These are phyloP conservation scores for Pelargonium australe DNA, from an alignment of 441 rosid genomes.

Conservation along the genomic window DNA sequence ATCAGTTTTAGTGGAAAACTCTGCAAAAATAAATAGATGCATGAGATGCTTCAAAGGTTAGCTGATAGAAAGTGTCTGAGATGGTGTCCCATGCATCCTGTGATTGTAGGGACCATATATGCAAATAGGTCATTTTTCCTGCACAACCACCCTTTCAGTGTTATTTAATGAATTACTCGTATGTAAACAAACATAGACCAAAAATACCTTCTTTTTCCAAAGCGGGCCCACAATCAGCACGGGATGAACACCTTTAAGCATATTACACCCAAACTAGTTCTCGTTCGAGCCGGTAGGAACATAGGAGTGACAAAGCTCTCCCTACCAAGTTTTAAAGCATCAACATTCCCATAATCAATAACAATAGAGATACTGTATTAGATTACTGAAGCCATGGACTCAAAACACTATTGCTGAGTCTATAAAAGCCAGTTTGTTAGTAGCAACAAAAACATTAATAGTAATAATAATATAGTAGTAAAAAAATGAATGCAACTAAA, in stretches of 20 bases:
- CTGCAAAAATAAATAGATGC: neutral
- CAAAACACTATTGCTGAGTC: no score
- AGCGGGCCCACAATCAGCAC: neutral
- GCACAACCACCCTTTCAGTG: slow-evolving; percentile 1
- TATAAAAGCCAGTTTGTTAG: no score
- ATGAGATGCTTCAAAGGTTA: neutral
- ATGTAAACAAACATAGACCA: neutral
- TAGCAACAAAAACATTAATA: no score
- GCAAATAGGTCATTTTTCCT: neutral
- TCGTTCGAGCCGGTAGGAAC: no score
- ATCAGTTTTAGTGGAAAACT: neutral
- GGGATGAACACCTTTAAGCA: neutral
- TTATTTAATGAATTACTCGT: neutral
- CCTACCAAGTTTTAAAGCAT: no score
- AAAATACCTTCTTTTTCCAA: neutral
- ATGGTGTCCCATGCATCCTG: neutral
- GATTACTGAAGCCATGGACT: no score
- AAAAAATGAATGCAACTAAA: no score
- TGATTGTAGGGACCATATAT: neutral
- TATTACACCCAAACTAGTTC: no score
- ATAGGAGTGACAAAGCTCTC: no score
- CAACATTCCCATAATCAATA: no score
- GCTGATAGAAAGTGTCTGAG: neutral
- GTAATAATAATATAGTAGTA: no score
- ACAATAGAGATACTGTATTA: no score